Conservation (phyloP, 2,329 filamentous ascomycete species). For the Fusarium dimerum region DNA sequence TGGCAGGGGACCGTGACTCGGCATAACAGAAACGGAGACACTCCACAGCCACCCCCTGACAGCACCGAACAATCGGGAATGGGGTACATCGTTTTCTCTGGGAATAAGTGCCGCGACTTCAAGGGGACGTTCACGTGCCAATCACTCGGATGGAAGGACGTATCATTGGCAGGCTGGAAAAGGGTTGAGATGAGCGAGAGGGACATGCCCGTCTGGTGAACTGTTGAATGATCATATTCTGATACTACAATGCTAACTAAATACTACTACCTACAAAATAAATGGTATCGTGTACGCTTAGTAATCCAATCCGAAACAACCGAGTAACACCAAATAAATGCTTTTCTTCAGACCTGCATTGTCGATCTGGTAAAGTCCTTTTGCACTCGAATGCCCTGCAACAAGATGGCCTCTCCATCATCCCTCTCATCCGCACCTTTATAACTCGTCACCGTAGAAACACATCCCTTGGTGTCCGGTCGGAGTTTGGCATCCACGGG, state of each 20-base stretch:
- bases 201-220: not conserved
- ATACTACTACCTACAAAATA: no score
- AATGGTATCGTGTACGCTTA: no score
- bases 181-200: slow-evolving; percentile 6
- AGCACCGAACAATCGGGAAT: slow-evolving; percentile 1
- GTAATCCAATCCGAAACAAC: no score
- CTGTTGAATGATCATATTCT: no score
- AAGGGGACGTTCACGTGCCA: slow-evolving; percentile 5
- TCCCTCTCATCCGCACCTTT: slow-evolving; percentile 26
- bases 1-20: not conserved
- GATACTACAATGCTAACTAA: no score
- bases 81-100: slow-evolving; percentile 9
- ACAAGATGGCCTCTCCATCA: slow-evolving; percentile 39
- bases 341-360: no score
- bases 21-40: accelerated
- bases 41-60: no score
- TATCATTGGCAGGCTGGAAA: slow-evolving; percentile 2
- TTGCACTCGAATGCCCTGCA: slow-evolving; percentile 41
- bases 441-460: slow-evolving; percentile 34
- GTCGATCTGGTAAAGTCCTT: slow-evolving; percentile 30
- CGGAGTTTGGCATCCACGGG: slow-evolving; percentile 22
- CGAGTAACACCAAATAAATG: no score
- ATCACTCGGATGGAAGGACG: not conserved
- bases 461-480: slow-evolving; percentile 35
- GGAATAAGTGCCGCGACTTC: slow-evolving; percentile 7